Conservation (phyloP, 2,329 filamentous ascomycete species). For the Cladosporium sp. region DNA sequence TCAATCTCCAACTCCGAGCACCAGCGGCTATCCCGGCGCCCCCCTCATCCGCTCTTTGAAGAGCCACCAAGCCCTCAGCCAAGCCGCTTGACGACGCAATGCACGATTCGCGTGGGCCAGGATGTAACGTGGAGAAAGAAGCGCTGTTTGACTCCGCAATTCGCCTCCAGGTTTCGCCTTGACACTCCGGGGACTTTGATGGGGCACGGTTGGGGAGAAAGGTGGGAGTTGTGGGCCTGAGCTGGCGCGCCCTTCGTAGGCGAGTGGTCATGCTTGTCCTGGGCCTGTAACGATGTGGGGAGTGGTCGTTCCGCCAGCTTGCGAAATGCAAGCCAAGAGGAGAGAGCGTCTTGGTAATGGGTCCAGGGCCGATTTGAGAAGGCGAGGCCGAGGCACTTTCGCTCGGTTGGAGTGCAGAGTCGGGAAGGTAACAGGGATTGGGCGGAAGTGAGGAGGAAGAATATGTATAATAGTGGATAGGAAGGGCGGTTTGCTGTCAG, state of each 20-base stretch:
- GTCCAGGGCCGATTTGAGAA: slow-evolving; percentile 1
- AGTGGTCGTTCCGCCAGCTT: background rate
- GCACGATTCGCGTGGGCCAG: slow-evolving; percentile 5
- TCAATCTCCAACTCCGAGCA: background rate
- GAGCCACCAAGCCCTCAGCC: slow-evolving; percentile 11
- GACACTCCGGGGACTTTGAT: background rate
- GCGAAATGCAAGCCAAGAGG: slow-evolving; percentile 6
- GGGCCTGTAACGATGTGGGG: no score
- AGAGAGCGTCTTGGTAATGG: slow-evolving; percentile 7
- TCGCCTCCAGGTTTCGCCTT: slow-evolving; percentile 2
- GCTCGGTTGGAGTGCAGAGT: background rate
- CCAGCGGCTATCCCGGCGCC: background rate
- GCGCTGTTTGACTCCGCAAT: slow-evolving; percentile 10
- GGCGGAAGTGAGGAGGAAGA: background rate
- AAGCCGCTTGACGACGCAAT: slow-evolving; percentile 17
- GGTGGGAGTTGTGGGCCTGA: background rate
- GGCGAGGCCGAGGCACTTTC: background rate
- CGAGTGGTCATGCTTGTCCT: background rate
- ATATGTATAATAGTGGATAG: background rate
- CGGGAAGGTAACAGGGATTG: background rate
- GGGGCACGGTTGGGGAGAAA: slow-evolving; percentile 3
- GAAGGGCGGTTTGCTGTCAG: background rate
- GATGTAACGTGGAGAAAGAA: slow-evolving; percentile 18
- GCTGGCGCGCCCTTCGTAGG: background rate
- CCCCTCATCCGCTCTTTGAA: background rate